Percentiles rank a stretch among this genome's conserved stretches.
phyloP scores from a whole-genome alignment of 805 yeast species.

The Candida nonsorbophila region DNA sequence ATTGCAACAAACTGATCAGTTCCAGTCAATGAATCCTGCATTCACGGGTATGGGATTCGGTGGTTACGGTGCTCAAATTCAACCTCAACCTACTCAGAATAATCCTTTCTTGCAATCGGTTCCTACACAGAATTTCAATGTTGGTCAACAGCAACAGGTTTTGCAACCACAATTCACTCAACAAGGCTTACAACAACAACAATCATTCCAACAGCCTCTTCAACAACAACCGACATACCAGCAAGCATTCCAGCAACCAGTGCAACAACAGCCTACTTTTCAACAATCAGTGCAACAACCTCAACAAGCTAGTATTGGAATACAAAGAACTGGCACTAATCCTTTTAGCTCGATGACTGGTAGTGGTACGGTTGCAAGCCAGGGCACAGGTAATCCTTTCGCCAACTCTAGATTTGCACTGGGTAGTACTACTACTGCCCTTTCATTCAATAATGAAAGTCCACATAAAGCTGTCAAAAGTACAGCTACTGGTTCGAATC shows the following conservation, averaged over 20 bases:
- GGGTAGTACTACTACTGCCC: constrained; percentile 25
- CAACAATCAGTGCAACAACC: constrained; percentile 8
- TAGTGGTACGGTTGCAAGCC: constrained; percentile 10
- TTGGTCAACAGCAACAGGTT: constrained; percentile 8
- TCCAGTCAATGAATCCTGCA: constrained; percentile 16
- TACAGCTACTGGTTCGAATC: constrained; percentile 51
- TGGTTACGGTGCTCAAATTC: constrained; percentile 36
- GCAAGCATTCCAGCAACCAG: constrained; percentile 3
- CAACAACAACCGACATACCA: constrained; percentile 17
- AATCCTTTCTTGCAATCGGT: constrained; percentile 15
- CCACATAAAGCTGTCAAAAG: constrained; percentile 15
- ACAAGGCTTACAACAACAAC: constrained; percentile 10
- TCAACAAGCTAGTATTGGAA: constrained; percentile 8
- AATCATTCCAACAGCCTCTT: constrained; percentile 7
- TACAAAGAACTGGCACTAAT: constrained; percentile 28
- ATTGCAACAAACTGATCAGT: constrained; percentile 13
- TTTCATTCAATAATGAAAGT: constrained; percentile 14
- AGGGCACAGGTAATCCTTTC: constrained; percentile 41
- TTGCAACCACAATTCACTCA: constrained; percentile 1
- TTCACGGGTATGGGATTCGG: constrained; percentile 61
- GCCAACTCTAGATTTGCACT: constrained; percentile 31
- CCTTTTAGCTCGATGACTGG: constrained; percentile 24
- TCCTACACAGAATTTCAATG: constrained; percentile 1
- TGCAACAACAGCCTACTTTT: constrained; percentile 10
- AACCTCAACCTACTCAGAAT: constrained; percentile 15